phyloP scores from a whole-genome alignment of 2,329 filamentous ascomycete species.

The Aspergillus puulaauensis region DNA sequence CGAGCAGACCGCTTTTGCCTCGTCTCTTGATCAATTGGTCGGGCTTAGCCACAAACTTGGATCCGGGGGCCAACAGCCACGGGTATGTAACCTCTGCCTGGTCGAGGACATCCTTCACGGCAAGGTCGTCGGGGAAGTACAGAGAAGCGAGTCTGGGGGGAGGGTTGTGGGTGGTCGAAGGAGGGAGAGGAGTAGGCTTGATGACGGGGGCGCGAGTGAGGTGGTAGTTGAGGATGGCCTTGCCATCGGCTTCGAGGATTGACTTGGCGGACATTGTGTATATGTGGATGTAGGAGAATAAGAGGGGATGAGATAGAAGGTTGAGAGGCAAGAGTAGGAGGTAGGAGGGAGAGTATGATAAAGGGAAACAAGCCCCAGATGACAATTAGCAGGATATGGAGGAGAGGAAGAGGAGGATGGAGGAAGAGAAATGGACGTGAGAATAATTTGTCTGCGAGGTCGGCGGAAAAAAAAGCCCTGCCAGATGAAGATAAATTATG shows the following conservation, averaged over 20 bases:
- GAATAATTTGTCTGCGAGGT: conserved; percentile 11
- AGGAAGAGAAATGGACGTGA: conserved; percentile 3
- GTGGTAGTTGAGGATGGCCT: conserved; percentile 99
- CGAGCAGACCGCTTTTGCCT: conserved; percentile 96
- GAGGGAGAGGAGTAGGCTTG: conserved; percentile 92
- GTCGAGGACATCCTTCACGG: conserved; percentile 80
- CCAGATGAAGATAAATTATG: conserved; percentile 8
- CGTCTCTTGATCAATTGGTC: conserved; percentile 99
- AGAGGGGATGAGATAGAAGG: conserved; percentile 2
- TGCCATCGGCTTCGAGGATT: conserved; percentile 98
- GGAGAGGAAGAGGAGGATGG: conserved; percentile 2
- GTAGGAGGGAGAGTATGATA: conserved; percentile 8
- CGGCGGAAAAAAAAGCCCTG: conserved; percentile 6
- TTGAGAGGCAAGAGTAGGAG: conserved; percentile 14
- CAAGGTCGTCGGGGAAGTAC: conserved; percentile 86
- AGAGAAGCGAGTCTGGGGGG: conserved; percentile 87
- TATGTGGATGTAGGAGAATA: conserved; percentile 21
- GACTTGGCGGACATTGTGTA: conserved; percentile 85
- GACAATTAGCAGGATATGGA: conserved; percentile 11
- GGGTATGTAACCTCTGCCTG: conserved; percentile 96
- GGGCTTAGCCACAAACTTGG: conserved; percentile 98
- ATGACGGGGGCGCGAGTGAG: conserved; percentile 95
- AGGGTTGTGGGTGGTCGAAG: conserved; percentile 83
- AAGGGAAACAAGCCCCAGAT: conserved; percentile 18
- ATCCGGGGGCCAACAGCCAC: conserved; percentile 79